Evolutionary conservation across 345 rosid species (phyloP), one percentile per base, ranked within the genome.

Genomic region (Boechera stricta): DNA sequence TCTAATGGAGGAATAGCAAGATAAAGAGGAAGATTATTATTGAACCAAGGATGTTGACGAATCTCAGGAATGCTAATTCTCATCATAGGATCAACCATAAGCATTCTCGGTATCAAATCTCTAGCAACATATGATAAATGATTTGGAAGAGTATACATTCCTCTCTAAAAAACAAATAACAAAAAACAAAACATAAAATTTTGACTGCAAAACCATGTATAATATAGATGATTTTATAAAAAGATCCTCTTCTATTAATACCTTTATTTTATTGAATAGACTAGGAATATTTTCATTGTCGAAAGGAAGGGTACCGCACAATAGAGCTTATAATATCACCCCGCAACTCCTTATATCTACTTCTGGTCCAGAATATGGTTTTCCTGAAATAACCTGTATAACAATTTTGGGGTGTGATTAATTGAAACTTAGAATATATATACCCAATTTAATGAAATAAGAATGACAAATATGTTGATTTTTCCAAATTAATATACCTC

Each of bases 291-390:
- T 86, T 69, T 81, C 91, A 42, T 94, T 97, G 60, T 87, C 91
- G 59, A 94, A 94, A 41, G 98, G 98, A 73, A 94, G 96, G 51
- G 79, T 69, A 15, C 98, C 98, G 35, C 91, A 89, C 39, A 94
- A 88, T 68, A 91, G 88, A 39, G 88, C 97, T 81, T 94, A 94
- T 42, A 94, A 71, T 74, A 90, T 90, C 47, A 94, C 94, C 18
- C 98, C 98, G 51, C 97, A 93, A 75, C 98, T 93, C 98, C 98
- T 91, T 16, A 93, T 91, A 82, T 93, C 98, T 62, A 91, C 91
- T 84, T 91, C 96, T 26, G 28, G 28, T 26, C 28, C 28, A 26
- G 28, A 26, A 26, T 26, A 26, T 26, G 2, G 28, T 26, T 26
- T 26, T 26, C 28, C 28, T 26, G 28, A 26, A 58, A 91, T 76